phyloP scores from a whole-genome alignment of 164 flowering plant genomes.

The Macadamia tetraphylla region DNA sequence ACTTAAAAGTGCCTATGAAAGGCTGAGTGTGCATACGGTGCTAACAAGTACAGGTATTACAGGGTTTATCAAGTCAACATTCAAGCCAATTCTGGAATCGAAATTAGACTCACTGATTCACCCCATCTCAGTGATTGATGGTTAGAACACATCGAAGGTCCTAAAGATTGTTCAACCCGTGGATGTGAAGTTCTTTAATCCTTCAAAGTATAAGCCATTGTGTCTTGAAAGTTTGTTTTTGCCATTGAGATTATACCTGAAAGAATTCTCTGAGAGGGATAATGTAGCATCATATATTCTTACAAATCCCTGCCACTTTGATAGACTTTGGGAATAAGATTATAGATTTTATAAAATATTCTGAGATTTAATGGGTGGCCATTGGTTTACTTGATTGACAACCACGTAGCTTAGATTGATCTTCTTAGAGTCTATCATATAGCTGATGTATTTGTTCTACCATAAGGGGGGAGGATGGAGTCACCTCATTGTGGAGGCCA shows the following conservation, averaged over 20 bases:
- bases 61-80: too few species aligned
- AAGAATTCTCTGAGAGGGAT: constrained; percentile 51
- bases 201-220: constrained; percentile 40
- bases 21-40: too few species aligned
- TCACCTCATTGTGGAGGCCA: constrained; percentile 69
- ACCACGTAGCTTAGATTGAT: constrained; percentile 59
- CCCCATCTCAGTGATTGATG: too few species aligned
- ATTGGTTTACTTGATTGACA: constrained; percentile 45
- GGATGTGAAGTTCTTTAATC: constrained; percentile 64
- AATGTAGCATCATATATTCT: constrained; percentile 48
- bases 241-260: constrained; percentile 52
- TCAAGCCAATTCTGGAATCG: too few species aligned
- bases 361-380: constrained; percentile 52
- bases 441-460: constrained; percentile 68
- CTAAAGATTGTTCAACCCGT: constrained; percentile 66
- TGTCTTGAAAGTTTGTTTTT: constrained; percentile 52
- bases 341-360: constrained; percentile 42
- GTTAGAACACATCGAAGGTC: constrained; percentile 30
- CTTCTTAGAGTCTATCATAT: constrained; percentile 59
- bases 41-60: too few species aligned
- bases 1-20: too few species aligned
- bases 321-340: constrained; percentile 50
- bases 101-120: too few species aligned
- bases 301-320: constrained; percentile 63
- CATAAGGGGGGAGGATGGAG: constrained; percentile 88